Evolutionary conservation across 2,329 filamentous ascomycete species (phyloP), one percentile per base, ranked within the genome.

Genomic region (Fusarium sp.): DNA sequence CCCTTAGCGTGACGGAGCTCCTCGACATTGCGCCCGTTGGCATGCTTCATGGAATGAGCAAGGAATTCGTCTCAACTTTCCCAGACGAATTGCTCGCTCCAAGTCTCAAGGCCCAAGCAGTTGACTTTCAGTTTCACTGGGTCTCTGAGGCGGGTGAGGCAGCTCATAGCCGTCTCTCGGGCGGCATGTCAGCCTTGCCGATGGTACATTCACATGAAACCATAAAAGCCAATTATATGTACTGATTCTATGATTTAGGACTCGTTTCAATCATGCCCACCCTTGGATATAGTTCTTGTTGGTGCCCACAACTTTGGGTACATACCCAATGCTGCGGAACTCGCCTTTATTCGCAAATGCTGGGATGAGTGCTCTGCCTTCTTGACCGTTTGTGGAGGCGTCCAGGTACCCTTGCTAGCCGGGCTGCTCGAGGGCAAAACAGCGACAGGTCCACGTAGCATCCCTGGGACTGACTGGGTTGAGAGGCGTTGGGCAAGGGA

Each of bases 281-380:
- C 78, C 1, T 77, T 86, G 8, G 84, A 86, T 66, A 80, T 85
- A 57, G 80, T 81, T 20, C 78, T 85, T 49, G 82, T 85, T 63
- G 84, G 84, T 1, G 84, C 84, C 7, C 75, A 80, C 36, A 40
- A 76, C 14, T 5, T 68, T 1, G 56, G 42, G 3, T 82, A 85
- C 61, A 65, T 70, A 6, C 73, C 77, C 4, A 83, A 57, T n/a
- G 76, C 79, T 11, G 67, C 72, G 6, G 84, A 85, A 62, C 67
- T 82, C 3, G 75, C 73, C 9, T 85, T 80, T 69, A 70, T 84
- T 42, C 81, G 80, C 56, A 82, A 83, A 66, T 65, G 74, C 10
- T 81, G 79, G 71, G 75, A 78, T 0, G 67, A 78, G 9, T 83
- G 80, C 74, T 51, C 79, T 10, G 83, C 82, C 3, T 85, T 85